Evolutionary conservation across 805 yeast species (phyloP), one percentile per base, ranked within the genome.

Genomic region (Candida nemodendra): DNA sequence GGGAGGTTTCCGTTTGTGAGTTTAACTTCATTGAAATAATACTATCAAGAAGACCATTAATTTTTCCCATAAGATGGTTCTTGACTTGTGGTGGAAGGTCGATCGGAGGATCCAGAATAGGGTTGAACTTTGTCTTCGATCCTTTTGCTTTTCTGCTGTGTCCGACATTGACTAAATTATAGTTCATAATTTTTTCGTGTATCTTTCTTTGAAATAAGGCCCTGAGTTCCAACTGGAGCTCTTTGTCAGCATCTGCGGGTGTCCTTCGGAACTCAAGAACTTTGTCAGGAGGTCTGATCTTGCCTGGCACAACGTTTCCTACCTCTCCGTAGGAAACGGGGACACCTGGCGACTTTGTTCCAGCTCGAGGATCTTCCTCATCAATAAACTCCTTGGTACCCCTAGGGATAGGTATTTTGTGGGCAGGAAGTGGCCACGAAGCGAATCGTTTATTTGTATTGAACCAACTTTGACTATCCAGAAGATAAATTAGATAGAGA

Each of bases 401-500:
- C 3, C 41, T 41, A 0, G 75, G 76, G 15, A 61, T 64, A 0
- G 76, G 76, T 0, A 69, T 68, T 4, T 47, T 41, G 1, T 51
- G 48, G 2, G 31, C 3, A 0, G 61, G 51, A 26, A 70, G 53
- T 1, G 91, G 91, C 91, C 91, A 84, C 4, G 69, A 53, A 0
- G 76, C 53, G 81, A 85, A 81, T 36, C 53, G 38, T 31, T 47
- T 30, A 36, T 44, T 34, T 30, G 73, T 72, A 61, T 66, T 65
- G 42, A 38, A 36, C 57, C 65, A 57, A 39, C 60, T 61, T 34
- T 61, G 61, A 30, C 51, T 59, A 39, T 62, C 72, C 36, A 70
- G 56, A 19, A 84, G 61, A 41, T 66, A 65, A 0, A 79, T 54
- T 17, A 84, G 72, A 54, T 82, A 85, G 3, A 86, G 58, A 59